These are phyloP conservation scores for Didymella pinodella DNA, from an alignment of 2,329 filamentous ascomycete genomes.

Conservation along the genomic window DNA sequence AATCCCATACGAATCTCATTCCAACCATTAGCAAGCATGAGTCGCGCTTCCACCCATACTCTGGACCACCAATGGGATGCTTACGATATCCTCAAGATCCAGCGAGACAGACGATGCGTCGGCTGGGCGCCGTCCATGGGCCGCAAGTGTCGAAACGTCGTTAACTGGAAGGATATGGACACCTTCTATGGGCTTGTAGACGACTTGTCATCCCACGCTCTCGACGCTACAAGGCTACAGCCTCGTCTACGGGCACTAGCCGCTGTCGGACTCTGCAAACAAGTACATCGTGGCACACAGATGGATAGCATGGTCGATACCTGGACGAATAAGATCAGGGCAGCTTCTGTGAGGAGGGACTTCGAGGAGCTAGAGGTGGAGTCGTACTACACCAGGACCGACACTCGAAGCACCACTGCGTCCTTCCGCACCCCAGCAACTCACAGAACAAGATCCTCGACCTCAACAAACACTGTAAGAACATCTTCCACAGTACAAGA, in stretches of 20 bases:
- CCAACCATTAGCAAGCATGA: not conserved
- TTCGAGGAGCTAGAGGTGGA: not conserved
- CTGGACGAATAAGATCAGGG: constrained; percentile 10
- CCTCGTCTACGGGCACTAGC: constrained; percentile 24
- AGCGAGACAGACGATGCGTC: constrained; percentile 18
- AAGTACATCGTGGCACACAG: constrained; percentile 4
- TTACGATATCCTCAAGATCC: constrained; percentile 19
- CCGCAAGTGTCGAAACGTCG: constrained; percentile 19
- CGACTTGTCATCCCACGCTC: constrained; percentile 10
- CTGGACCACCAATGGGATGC: constrained; percentile 20
- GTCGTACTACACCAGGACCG: not conserved
- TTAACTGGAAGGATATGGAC: constrained; percentile 5
- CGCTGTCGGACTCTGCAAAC: constrained; percentile 13
- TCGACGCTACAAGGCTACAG: constrained; percentile 20
- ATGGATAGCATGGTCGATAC: constrained; percentile 3
- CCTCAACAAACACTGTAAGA: not conserved
- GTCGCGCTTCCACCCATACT: not conserved
- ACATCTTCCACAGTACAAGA: not conserved
- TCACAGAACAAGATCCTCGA: not conserved
- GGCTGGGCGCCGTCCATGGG: constrained; percentile 20
- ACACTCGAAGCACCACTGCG: constrained; percentile 1
- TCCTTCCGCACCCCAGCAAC: not conserved
- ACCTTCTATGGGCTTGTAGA: constrained; percentile 9
- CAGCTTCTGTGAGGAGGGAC: not conserved
- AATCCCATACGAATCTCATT: not conserved